A percentile compares a stretch with the other conserved stretches of the same genome.
Evolutionary conservation across 257 asterid genomes (phyloP).

Genomic region (Osmanthus fragrans): DNA sequence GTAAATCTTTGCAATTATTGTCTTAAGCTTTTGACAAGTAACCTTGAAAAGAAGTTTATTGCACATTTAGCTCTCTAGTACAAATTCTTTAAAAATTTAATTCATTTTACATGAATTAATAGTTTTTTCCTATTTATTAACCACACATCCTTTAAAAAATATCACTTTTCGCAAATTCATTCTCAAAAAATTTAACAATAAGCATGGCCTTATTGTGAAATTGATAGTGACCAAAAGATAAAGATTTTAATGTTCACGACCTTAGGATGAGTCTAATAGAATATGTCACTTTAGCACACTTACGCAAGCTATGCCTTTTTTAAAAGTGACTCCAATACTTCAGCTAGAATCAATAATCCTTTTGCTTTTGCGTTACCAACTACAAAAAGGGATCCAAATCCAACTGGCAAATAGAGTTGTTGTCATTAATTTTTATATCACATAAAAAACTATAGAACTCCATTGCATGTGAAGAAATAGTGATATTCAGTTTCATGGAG

Average conservation of each 20-base stretch:
- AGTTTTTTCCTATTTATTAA: too few species aligned
- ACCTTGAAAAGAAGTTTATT: not conserved
- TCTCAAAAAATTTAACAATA: too few species aligned
- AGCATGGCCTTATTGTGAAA: not conserved
- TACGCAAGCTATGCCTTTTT: not conserved
- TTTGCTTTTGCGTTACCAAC: not conserved
- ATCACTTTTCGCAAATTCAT: too few species aligned
- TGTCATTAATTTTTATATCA: too few species aligned
- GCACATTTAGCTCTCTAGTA: not conserved
- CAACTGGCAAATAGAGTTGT: not conserved
- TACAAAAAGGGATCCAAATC: not conserved
- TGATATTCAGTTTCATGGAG: too few species aligned
- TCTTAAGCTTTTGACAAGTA: constrained; percentile 11
- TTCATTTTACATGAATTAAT: too few species aligned
- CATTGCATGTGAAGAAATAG: too few species aligned
- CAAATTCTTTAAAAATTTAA: too few species aligned
- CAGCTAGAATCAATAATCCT: not conserved
- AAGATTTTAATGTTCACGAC: not conserved
- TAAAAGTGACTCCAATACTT: not conserved
- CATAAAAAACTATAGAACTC: too few species aligned
- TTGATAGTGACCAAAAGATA: not conserved
- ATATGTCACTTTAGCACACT: not conserved
- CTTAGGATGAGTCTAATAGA: not conserved
- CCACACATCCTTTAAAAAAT: too few species aligned
- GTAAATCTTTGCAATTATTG: constrained; percentile 25